Evolutionary conservation across 805 yeast genomes (phyloP).

Genomic region (Candida parachauliodes): DNA sequence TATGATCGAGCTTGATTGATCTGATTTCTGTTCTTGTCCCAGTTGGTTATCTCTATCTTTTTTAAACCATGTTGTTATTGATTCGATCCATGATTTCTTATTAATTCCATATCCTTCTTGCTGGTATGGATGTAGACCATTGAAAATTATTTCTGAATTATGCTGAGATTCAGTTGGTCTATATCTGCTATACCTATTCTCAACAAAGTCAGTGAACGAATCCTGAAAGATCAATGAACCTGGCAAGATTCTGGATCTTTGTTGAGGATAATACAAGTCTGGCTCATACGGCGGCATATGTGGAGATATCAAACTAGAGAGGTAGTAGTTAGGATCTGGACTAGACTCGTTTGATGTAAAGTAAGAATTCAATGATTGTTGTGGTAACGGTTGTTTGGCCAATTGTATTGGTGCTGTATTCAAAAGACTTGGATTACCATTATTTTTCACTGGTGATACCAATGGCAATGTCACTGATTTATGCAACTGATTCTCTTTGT

Average conservation of each 20-base stretch:
- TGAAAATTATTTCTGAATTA: slow-evolving; percentile 20
- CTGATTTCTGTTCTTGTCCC: background rate
- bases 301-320: slow-evolving; percentile 12
- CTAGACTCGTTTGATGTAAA: background rate
- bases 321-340: background rate
- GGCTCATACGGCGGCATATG: slow-evolving; percentile 21
- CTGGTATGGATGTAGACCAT: slow-evolving; percentile 32
- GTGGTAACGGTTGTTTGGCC: background rate
- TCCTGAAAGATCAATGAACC: slow-evolving; percentile 1
- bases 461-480: slow-evolving; percentile 6
- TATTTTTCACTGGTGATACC: slow-evolving; percentile 5
- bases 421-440: too few relatives aligned
- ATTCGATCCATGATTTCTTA: slow-evolving; percentile 3
- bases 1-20: slow-evolving; percentile 1
- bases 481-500: background rate
- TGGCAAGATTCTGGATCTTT: background rate
- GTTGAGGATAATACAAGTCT: slow-evolving; percentile 4
- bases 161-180: slow-evolving; percentile 31
- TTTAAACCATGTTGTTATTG: slow-evolving; percentile 11
- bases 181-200: slow-evolving; percentile 29
- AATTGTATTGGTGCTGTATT: slow-evolving; percentile 1
- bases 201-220: slow-evolving; percentile 23
- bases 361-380: background rate
- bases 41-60: background rate
- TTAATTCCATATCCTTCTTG: slow-evolving; percentile 7